Conservation (phyloP, 202 grass and related monocot genomes). For the Bolboschoenoplectus hybrid region DNA sequence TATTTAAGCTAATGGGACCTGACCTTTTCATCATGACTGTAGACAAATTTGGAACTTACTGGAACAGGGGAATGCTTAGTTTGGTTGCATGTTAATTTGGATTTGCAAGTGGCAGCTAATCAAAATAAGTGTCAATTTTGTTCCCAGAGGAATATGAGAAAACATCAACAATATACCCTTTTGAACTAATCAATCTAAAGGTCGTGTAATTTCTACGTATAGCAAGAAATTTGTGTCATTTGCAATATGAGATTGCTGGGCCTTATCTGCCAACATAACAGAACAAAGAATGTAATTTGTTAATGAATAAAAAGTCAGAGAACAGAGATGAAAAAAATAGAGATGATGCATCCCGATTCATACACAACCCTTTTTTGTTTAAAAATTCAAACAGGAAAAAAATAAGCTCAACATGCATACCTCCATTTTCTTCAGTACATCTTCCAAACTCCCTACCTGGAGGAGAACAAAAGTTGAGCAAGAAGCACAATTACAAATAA, state of each 20-base stretch:
- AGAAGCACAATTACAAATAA: slow-evolving; percentile 1
- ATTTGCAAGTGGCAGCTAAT: background rate
- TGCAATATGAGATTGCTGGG: background rate
- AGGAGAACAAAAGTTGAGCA: slow-evolving; percentile 12
- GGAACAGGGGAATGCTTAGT: background rate
- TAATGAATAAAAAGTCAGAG: background rate
- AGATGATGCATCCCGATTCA: background rate
- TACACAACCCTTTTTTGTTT: background rate
- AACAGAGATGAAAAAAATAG: slow-evolving; percentile 12
- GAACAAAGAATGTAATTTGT: background rate
- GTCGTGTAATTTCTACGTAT: background rate
- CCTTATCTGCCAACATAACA: background rate
- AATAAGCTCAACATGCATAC: slow-evolving; percentile 41
- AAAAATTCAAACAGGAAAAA: slow-evolving; percentile 12
- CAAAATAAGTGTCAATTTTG: background rate
- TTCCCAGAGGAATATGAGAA: background rate
- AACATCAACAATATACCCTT: background rate
- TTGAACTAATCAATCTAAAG: background rate
- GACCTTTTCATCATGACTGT: background rate
- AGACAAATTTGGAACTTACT: background rate
- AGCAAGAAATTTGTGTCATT: background rate
- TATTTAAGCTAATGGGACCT: background rate
- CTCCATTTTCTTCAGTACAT: slow-evolving; percentile 99
- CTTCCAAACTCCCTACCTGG: slow-evolving; percentile 94
- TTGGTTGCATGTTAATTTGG: background rate